Base-by-base conservation (phyloP, 2,329 filamentous ascomycete species). In the Colletotrichum neosansevieriae region DNA sequence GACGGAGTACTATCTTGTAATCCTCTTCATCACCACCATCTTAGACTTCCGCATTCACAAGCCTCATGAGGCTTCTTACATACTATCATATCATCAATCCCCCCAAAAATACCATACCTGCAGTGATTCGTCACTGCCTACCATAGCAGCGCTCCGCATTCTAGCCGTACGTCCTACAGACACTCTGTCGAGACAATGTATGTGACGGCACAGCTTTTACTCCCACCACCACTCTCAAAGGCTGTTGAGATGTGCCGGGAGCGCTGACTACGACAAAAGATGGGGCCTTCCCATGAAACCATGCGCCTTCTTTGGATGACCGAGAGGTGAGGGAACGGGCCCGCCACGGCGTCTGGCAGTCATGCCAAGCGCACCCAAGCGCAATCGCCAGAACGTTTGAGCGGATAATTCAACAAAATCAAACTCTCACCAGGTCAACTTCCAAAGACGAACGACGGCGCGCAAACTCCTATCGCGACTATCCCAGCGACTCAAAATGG, bases 1-100 rank as follows among this genome's bases (percentile, higher is more conserved):
- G 65, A 56, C 61, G 61, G 49, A 49, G 36, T 54, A 65, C 36
- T 19, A 50, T 34, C 12, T 58, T 67, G 54, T 68, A 68, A 68
- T 68, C 38, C 53, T 40, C 29, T 32, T 40, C 21, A 24, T 49
- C 36, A 19, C 34, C 45, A 57, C 19, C 32, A 53, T 60, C 34
- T 40, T 68, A 62, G 53, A 63, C 32, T 17, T 19, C 24, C 54
- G 21, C 13, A 15, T 47, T 19, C 13, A 10, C 34, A 17, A 24
- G 17, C 58, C 6, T 15, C n/a, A 29, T 4, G 21, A 13, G 49
- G 49, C 29, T 32, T 17, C 32, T n/a, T 53, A 34, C 49, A 53
- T 53, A 53, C 58, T 36, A 53, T 58, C 24, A 29, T 24, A 34
- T 34, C 42, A 45, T 34, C 24, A 29, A 57, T 38, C 19, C 38